A percentile compares a stretch with the other conserved stretches of the same genome.
These are phyloP conservation scores for Kodamaea hsintzibuensis DNA, from an alignment of 805 yeast genomes.

Conservation along the genomic window DNA sequence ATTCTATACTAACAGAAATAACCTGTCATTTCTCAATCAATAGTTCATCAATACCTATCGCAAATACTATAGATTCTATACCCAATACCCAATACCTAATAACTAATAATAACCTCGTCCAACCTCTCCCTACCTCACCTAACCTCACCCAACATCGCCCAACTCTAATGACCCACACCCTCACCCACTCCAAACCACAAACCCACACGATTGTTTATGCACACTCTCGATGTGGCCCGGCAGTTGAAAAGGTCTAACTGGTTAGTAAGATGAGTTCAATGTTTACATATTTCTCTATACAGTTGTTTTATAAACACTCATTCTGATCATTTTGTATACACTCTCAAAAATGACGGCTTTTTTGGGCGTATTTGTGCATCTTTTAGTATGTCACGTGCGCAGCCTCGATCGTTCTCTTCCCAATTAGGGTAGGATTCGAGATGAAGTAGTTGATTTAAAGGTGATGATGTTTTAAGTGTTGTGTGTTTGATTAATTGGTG, in stretches of 20 bases:
- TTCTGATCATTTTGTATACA: constrained; percentile 2
- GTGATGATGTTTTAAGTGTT: no score
- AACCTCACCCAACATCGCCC: no score
- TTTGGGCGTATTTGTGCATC: not conserved
- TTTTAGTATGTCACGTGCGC: constrained; percentile 8
- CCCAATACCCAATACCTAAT: no score
- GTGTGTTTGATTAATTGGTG: no score
- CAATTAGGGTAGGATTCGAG: not conserved
- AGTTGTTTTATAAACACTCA: constrained; percentile 14
- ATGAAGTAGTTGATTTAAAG: not conserved
- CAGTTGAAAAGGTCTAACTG: not conserved
- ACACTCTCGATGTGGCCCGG: not conserved
- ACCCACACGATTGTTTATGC: not conserved
- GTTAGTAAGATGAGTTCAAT: not conserved
- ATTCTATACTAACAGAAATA: no score
- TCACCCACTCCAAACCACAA: not conserved
- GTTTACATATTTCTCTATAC: constrained; percentile 14
- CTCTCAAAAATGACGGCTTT: not conserved
- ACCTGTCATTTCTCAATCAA: no score
- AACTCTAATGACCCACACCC: no score
- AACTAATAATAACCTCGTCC: no score
- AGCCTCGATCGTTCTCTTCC: not conserved
- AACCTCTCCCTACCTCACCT: no score
- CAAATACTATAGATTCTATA: no score
- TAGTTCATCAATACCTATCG: no score